Evolutionary conservation across 2,329 filamentous ascomycete species (phyloP), one percentile per base, ranked within the genome.

Genomic region (Alternaria angustiovoidea): DNA sequence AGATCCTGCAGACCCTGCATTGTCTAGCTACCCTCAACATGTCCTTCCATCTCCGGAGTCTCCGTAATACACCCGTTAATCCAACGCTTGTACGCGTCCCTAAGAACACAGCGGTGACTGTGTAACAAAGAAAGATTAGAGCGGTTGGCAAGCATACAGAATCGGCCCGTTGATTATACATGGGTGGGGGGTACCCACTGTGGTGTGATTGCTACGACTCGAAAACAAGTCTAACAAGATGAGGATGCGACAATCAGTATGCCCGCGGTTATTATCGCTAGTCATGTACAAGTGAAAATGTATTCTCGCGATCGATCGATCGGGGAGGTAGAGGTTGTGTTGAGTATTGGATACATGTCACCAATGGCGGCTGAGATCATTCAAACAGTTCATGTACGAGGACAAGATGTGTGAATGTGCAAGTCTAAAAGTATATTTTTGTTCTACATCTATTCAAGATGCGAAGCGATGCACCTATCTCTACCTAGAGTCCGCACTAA

Each of bases 401-500:
- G 20, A 38, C 20, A 49, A 24, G 20, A 24, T 7, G 2, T 36
- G 46, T 24, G 14, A 7, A 16, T 16, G 46, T 38, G 46, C 46
- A 49, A 26, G 32, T 49, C 46, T 49, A 38, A 49, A 12, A 24
- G 32, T 49, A 18, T 36, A 12, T 49, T 38, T 48, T 49, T 38
- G 14, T 7, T 38, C 7, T 36, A 38, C 20, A 49, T 34, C 46
- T 24, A 24, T 22, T 30, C 47, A 18, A 54, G 11, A 58, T 54
- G 54, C 22, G 24, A 28, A 34, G 36, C 14, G 12, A 56, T 51
- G 56, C 47, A 52, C 52, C 47, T 46, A 52, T 63, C 62, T 56
- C 62, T 56, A 62, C 36, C 46, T 53, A 48, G 32, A 30, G 36
- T 38, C 36, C n/a, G 36, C 51, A 62, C 43, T 51, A 12, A 43